phyloP scores from a whole-genome alignment of 2,329 filamentous ascomycete genomes.

The Botrytis medusae region DNA sequence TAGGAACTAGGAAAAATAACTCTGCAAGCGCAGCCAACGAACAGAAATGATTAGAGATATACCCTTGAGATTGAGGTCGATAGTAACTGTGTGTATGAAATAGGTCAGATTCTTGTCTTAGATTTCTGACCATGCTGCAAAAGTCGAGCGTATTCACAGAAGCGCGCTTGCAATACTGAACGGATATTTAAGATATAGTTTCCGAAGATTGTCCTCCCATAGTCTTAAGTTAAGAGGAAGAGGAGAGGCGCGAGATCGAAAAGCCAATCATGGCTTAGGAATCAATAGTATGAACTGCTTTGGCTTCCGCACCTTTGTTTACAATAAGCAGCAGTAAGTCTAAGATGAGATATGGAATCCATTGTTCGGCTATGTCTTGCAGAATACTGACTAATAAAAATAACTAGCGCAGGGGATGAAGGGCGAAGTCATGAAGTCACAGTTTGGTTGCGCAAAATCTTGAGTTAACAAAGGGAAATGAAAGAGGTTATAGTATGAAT shows the following conservation, averaged over 20 bases:
- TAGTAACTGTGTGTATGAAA: neutral
- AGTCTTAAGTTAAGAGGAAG: neutral
- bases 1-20: neutral
- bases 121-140: neutral
- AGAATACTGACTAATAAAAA: neutral
- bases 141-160: neutral
- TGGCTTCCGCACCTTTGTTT: neutral
- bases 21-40: constrained; percentile 11
- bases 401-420: neutral
- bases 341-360: neutral
- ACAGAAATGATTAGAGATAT: constrained; percentile 18
- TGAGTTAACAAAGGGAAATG: neutral
- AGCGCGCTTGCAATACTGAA: neutral
- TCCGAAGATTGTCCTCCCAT: neutral
- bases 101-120: neutral
- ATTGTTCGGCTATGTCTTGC: neutral
- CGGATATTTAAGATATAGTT: neutral
- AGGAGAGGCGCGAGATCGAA: neutral
- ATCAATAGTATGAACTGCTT: neutral
- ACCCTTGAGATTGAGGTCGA: neutral
- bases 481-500: neutral
- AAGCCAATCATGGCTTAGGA: neutral
- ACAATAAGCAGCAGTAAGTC: neutral
- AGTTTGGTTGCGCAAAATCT: neutral
- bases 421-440: neutral